These are phyloP conservation scores for Cryoendolithus antarcticus DNA, from an alignment of 2,329 filamentous ascomycete genomes.

Conservation along the genomic window DNA sequence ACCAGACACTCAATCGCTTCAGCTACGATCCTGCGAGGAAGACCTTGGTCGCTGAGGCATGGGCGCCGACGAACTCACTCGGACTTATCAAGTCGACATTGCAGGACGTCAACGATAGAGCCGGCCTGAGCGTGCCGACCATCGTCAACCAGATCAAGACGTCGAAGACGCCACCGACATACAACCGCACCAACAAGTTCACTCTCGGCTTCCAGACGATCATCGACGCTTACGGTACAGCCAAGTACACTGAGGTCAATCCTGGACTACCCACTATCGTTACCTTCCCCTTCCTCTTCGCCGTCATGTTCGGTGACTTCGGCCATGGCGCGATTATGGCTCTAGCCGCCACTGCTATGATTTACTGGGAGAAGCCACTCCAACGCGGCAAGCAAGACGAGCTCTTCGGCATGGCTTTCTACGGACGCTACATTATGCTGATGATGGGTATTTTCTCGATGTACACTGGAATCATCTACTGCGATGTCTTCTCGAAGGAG, in stretches of 20 bases:
- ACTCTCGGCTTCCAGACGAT: conserved; percentile 98
- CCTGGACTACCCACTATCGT: conserved; percentile 89
- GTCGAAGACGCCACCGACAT: conserved; percentile 94
- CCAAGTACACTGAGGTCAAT: conserved; percentile 95
- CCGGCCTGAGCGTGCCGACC: conserved; percentile 90
- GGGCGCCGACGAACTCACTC: conserved; percentile 88
- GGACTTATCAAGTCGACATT: conserved; percentile 82
- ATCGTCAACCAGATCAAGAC: conserved; percentile 97
- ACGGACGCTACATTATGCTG: conserved; percentile 94
- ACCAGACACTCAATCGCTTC: conserved; percentile 88
- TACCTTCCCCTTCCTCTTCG: conserved; percentile 98
- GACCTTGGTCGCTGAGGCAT: conserved; percentile 93
- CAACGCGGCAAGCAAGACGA: conserved; percentile 83
- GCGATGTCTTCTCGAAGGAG: conserved; percentile 90
- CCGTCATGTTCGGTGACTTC: conserved; percentile 99
- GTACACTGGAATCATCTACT: conserved; percentile 95
- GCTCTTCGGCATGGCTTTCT: conserved; percentile 96
- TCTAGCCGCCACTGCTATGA: conserved; percentile 74
- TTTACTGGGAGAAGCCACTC: conserved; percentile 86
- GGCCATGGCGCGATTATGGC: conserved; percentile 90
- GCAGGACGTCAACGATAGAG: conserved; percentile 91
- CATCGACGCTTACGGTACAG: conserved; percentile 94
- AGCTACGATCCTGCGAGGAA: conserved; percentile 93
- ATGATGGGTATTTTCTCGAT: conserved; percentile 97
- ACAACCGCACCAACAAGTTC: conserved; percentile 96